Percentiles rank a stretch among this genome's conserved stretches.
These are phyloP conservation scores for Macadamia integrifolia DNA, from an alignment of 164 flowering plant genomes.

Conservation along the genomic window DNA sequence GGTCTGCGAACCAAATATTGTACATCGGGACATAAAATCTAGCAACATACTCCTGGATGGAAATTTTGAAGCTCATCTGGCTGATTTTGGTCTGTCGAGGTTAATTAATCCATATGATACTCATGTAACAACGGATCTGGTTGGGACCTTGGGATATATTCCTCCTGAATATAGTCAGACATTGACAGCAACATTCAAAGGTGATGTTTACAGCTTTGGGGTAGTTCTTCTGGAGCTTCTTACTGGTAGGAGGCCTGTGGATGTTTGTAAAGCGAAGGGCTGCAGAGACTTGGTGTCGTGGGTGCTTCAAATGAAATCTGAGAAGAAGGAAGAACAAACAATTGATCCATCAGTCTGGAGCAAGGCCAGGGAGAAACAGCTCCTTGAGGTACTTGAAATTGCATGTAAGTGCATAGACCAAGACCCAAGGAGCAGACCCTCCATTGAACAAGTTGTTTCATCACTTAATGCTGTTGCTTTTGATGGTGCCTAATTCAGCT, in stretches of 20 bases:
- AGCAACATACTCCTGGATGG: slow-evolving; percentile 80
- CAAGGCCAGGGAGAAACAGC: slow-evolving; percentile 42
- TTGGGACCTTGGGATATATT: slow-evolving; percentile 82
- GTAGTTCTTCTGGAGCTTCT: slow-evolving; percentile 80
- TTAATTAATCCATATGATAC: slow-evolving; percentile 72
- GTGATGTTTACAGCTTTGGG: slow-evolving; percentile 86
- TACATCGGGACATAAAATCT: slow-evolving; percentile 75
- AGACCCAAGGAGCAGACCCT: slow-evolving; percentile 61
- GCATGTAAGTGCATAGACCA: slow-evolving; percentile 64
- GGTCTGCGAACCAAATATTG: slow-evolving; percentile 59
- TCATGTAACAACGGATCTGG: slow-evolving; percentile 82
- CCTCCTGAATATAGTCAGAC: slow-evolving; percentile 86
- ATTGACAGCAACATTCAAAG: slow-evolving; percentile 64
- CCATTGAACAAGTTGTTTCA: slow-evolving; percentile 60
- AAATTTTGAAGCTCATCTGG: slow-evolving; percentile 70
- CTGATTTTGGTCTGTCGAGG: slow-evolving; percentile 84
- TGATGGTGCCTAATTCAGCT: slow-evolving; percentile 16
- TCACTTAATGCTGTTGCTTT: slow-evolving; percentile 46
- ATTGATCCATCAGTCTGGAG: slow-evolving; percentile 53
- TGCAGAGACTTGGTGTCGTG: slow-evolving; percentile 71
- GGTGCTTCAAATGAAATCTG: slow-evolving; percentile 65
- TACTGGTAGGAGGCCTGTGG: slow-evolving; percentile 73
- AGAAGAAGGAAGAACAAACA: slow-evolving; percentile 42
- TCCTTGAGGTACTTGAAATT: slow-evolving; percentile 46
- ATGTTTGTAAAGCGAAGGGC: slow-evolving; percentile 61